Base-by-base conservation (phyloP, 169 alveolate species). In the Cryptosporidium parvum region DNA sequence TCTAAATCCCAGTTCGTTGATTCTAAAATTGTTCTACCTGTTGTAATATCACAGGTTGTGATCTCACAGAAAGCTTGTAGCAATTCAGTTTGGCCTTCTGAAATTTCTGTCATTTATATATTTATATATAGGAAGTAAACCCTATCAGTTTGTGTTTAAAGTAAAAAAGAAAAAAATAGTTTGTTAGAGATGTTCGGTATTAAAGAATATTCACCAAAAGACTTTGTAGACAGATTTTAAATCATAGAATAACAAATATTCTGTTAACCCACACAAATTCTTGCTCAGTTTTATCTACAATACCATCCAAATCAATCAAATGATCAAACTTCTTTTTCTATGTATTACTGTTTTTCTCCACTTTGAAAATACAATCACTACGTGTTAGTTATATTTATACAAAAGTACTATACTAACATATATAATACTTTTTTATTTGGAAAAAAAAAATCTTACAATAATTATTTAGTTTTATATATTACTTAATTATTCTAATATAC, bases 1-100 rank as follows among this genome's bases (percentile, higher is more conserved):
- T 80, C 87, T 31, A 80, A 14, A 62, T 80, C 58, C 87, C 87
- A 80, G 37, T 80, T 80, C 7, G 65, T 58, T n/a, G 87, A 80
- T 23, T 80, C 87, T 75, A 80, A 65, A n/a, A 80, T 45, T 1
- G 73, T 44, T n/a, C 65, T 62, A 21, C 70, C 73, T 4, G 51
- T 59, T 33, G 59, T 10, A 33, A 48, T 29, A 37, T 80, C 75
- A 62, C 87, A 42, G 12, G 70, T 65, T 23, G 87, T 80, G 21
- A 80, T 42, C 37, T 80, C 87, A 29, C 87, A 80, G 44, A 80
- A 80, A 23, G 48, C 58, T 8, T 31, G 56, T 53, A 80, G 33
- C 21, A 33, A 26, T 9, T 65, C 26, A 0, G 52, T 65, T 35
- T 61, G 42, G 18, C 58, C 51, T 33, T 59, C 62, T 3, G 75